Base-by-base conservation (phyloP, 140 eudicot genomes). In the Ambrosia hybrid region DNA sequence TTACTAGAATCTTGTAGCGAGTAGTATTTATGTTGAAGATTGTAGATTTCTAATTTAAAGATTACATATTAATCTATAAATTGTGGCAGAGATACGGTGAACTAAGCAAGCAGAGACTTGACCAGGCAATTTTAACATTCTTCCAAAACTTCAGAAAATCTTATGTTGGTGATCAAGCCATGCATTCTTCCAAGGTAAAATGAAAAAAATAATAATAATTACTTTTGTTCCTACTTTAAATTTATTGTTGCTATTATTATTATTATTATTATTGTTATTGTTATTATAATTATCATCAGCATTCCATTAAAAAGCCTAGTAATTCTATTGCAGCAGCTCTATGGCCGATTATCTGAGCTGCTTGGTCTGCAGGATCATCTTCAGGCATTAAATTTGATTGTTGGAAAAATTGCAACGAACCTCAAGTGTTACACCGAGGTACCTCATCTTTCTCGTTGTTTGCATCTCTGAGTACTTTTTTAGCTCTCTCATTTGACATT, bases 331-430 rank as follows among this genome's bases (percentile, higher is more conserved):
- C 99, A 90, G 99, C 97, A 94, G 96, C 78, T 94, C 43, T 94
- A 94, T 90, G 85, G 83, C 33, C 94, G 97, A 37, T 63, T 94
- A 66, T 94, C 99, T 68, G 99, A 94, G 68, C 92, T 94, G 77
- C 90, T 94, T 81, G 97, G 99, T 65, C 90, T 94, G 75, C 87
- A 88, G 72, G 97, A 90, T 83, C 99, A 94, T 83, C 88, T 88
- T 51, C 80, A 90, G 82, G 82, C 93, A 15, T 78, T 94, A 74
- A 87, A 94, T 76, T 76, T 88, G 74, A 83, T 94, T 65, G 92
- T 94, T 64, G 88, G 91, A 36, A 94, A 94, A 78, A 94, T 94
- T 78, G 97, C 95, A 59, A 90, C 94, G 46, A 94, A 94, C 78
- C 94, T 94, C 48, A 94, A 88, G 81, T 88, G 88, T 71, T 94